A percentile compares a stretch with the other conserved stretches of the same genome.
These are phyloP conservation scores for Sugiyamaella pinicola DNA, from an alignment of 1,139 yeast species.

Conservation along the genomic window DNA sequence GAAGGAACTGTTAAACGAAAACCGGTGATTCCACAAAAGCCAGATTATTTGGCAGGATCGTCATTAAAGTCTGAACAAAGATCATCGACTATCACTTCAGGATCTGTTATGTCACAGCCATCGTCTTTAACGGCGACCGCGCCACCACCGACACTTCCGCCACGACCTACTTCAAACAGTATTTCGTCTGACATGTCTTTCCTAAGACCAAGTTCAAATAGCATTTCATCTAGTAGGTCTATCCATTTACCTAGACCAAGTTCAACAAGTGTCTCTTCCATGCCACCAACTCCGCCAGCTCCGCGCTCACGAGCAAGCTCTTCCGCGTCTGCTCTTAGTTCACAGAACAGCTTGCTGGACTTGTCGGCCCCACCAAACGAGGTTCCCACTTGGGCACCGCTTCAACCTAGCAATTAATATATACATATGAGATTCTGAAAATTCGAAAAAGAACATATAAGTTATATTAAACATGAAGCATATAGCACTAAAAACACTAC, in stretches of 20 bases:
- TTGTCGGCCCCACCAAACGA: slow-evolving; percentile 16
- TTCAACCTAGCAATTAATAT: slow-evolving; percentile 26
- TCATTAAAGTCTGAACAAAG: slow-evolving; percentile 4
- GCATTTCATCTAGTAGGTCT: slow-evolving; percentile 3
- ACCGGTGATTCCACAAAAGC: slow-evolving; percentile 34
- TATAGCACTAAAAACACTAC: not conserved
- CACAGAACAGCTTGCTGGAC: slow-evolving; percentile 27
- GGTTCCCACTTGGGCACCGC: slow-evolving; percentile 29
- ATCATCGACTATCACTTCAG: slow-evolving; percentile 9
- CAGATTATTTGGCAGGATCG: slow-evolving; percentile 23
- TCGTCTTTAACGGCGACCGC: not conserved
- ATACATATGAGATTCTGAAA: slow-evolving; percentile 1
- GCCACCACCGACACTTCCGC: slow-evolving; percentile 27
- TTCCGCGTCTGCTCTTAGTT: slow-evolving; percentile 16
- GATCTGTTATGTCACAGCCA: slow-evolving; percentile 4
- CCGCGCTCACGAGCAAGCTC: slow-evolving; percentile 19
- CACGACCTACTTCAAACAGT: slow-evolving; percentile 19
- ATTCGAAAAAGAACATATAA: slow-evolving; percentile 1
- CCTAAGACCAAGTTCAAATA: slow-evolving; percentile 19
- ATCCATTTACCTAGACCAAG: slow-evolving; percentile 23
- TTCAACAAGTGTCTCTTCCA: slow-evolving; percentile 3
- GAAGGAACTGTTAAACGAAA: slow-evolving; percentile 12
- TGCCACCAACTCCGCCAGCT: slow-evolving; percentile 19
- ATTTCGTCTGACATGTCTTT: not conserved
- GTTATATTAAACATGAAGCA: not conserved